These are phyloP conservation scores for Trametes cinnabarina DNA, from an alignment of 768 basidiomycete genomes.

Conservation along the genomic window DNA sequence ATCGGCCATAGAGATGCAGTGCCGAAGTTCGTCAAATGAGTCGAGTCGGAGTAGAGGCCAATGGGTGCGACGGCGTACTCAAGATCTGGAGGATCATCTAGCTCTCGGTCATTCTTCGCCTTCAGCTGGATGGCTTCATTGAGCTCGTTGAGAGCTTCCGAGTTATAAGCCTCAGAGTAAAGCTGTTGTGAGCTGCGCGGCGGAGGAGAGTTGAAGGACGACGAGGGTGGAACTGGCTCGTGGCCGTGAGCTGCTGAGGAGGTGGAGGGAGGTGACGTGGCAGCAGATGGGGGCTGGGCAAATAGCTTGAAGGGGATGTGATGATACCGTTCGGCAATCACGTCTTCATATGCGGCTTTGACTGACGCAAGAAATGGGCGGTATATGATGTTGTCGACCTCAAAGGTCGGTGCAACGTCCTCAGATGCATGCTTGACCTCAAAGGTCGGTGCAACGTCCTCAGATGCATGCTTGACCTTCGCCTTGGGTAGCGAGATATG, in stretches of 20 bases:
- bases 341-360: constrained; percentile 1
- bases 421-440: constrained; percentile 25
- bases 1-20: constrained; percentile 36
- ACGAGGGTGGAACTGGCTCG: not conserved
- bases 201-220: not conserved
- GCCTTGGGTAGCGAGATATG: constrained; percentile 26
- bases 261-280: no score
- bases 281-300: not conserved
- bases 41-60: constrained; percentile 29
- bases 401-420: constrained; percentile 29
- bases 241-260: no score
- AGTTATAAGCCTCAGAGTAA: constrained; percentile 17
- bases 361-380: constrained; percentile 18
- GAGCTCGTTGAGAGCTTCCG: constrained; percentile 14
- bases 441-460: constrained; percentile 31
- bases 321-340: not conserved
- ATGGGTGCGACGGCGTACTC: constrained; percentile 13
- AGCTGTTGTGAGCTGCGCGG: constrained; percentile 4
- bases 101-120: constrained; percentile 14
- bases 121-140: constrained; percentile 9
- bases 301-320: constrained; percentile 6
- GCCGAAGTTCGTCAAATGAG: constrained; percentile 28
- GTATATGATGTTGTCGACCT: constrained; percentile 30
- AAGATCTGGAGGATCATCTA: not conserved
- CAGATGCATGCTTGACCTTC: not conserved